Evolutionary conservation across 2,329 filamentous ascomycete species (phyloP).

Genomic region (Peltaster fructicola): DNA sequence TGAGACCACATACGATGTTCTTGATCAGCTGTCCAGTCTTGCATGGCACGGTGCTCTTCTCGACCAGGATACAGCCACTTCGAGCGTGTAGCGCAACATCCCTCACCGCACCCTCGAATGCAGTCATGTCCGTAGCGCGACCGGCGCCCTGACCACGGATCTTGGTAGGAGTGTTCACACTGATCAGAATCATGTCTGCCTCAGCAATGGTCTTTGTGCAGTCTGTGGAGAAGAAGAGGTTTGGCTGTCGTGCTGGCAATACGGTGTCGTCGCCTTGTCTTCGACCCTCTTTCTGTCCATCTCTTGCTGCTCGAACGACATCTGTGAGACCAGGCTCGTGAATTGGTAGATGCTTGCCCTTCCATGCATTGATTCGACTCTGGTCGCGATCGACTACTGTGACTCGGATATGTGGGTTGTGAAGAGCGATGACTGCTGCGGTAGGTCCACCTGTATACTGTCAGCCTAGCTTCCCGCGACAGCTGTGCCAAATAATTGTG

Average conservation of each 20-base stretch:
- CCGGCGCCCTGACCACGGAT: conserved; percentile 49
- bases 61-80: conserved; percentile 53
- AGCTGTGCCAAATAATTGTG: conserved; percentile 1
- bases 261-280: conserved; percentile 12
- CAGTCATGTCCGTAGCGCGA: conserved; percentile 52
- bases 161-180: conserved; percentile 70
- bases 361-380: conserved; percentile 51
- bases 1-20: conserved; percentile 36
- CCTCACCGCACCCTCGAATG: conserved; percentile 49
- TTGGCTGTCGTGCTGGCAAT: conserved; percentile 31
- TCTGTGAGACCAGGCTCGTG: conserved; percentile 54
- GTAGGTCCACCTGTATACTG: conserved; percentile 38
- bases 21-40: conserved; percentile 52
- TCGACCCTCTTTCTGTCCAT: conserved; percentile 24
- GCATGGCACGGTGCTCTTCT: conserved; percentile 67
- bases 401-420: conserved; percentile 52
- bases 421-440: conserved; percentile 52
- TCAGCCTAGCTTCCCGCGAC: conserved; percentile 1
- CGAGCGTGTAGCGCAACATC: conserved; percentile 49
- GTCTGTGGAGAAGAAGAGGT: conserved; percentile 57
- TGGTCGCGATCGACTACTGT: conserved; percentile 56
- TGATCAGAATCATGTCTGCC: conserved; percentile 55
- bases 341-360: conserved; percentile 55
- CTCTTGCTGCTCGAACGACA: conserved; percentile 45
- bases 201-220: conserved; percentile 42